Base-by-base conservation (phyloP, 1,284 basidiomycete genomes). In the Ustilago xerochloae region DNA sequence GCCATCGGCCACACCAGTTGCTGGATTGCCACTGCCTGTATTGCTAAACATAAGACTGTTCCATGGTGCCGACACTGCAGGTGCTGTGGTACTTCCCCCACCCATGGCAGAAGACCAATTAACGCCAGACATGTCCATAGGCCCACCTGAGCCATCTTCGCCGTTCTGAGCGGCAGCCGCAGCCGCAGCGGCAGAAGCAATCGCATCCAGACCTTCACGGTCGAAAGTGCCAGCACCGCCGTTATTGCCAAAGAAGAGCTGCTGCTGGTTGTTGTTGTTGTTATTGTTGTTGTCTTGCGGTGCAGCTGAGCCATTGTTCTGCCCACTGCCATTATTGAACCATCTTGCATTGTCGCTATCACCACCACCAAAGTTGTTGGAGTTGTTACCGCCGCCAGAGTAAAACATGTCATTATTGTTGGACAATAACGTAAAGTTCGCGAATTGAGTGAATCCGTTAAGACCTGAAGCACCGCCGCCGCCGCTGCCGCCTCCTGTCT, bases 331-430 rank as follows among this genome's bases (percentile, higher is more conserved):
- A 32, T 39, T 32, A 46, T 54, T 54, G 32, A 54, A 49, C 63
- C 63, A 64, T 6, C 56, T 20, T 7, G 35, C 28, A 16, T 46
- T 39, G 20, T 39, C 32, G 12, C 35, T 18, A 9, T n/a, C n/a
- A n/a, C n/a, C n/a, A n/a, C n/a, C n/a, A n/a, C n/a, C n/a, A n/a
- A n/a, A n/a, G n/a, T n/a, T 47, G 49, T 15, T 29, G 36, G 20
- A 35, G 55, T 43, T 52, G 38, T 48, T 35, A n/a, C n/a, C 29
- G 26, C 15, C 16, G 35, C 52, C 43, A 8, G 66, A 68, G 18
- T 59, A 68, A 43, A 68, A 68, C 55, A 59, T 38, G 18, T 68
- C 66, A n/a, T 26, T 63, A 48, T 59, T 60, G 51, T 63, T 63
- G 8, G 66, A 63, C 13, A 60, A 32, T 24, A 69, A 41, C 6